A percentile compares a stretch with the other conserved stretches of the same genome.
These are phyloP conservation scores for Fraxinus dipetala DNA, from an alignment of 305 asterid genomes.

Conservation along the genomic window DNA sequence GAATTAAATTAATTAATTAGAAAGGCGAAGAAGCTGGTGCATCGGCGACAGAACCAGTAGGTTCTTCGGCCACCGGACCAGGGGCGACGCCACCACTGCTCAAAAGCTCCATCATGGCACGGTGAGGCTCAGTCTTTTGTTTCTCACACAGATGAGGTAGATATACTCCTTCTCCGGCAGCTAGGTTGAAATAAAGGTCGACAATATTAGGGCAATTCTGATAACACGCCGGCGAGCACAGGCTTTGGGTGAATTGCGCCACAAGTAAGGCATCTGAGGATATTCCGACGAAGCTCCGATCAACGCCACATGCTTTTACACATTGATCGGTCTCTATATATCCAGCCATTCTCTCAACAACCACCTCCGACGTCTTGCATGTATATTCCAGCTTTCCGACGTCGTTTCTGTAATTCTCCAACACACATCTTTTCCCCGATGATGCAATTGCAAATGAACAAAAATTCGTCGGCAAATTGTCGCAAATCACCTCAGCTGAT, in stretches of 20 bases:
- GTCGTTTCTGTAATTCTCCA: constrained; percentile 47
- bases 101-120: constrained; percentile 52
- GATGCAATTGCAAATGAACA: constrained; percentile 75
- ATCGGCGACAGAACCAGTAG: constrained; percentile 10
- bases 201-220: constrained; percentile 61
- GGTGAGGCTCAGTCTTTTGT: constrained; percentile 43
- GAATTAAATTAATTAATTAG: background rate
- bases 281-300: constrained; percentile 52
- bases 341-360: constrained; percentile 49
- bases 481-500: constrained; percentile 66
- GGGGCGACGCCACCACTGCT: constrained; percentile 46
- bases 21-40: background rate
- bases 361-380: constrained; percentile 73
- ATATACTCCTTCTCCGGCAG: constrained; percentile 69
- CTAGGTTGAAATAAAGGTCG: constrained; percentile 69
- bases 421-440: constrained; percentile 77
- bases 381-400: constrained; percentile 43
- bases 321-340: constrained; percentile 65
- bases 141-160: constrained; percentile 55
- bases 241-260: constrained; percentile 43
- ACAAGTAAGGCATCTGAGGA: constrained; percentile 60
- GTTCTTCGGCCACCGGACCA: constrained; percentile 22
- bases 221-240: constrained; percentile 62
- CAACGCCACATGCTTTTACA: constrained; percentile 55
- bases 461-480: constrained; percentile 44